phyloP scores from a whole-genome alignment of 2,329 filamentous ascomycete genomes.

The Alternaria sp. region DNA sequence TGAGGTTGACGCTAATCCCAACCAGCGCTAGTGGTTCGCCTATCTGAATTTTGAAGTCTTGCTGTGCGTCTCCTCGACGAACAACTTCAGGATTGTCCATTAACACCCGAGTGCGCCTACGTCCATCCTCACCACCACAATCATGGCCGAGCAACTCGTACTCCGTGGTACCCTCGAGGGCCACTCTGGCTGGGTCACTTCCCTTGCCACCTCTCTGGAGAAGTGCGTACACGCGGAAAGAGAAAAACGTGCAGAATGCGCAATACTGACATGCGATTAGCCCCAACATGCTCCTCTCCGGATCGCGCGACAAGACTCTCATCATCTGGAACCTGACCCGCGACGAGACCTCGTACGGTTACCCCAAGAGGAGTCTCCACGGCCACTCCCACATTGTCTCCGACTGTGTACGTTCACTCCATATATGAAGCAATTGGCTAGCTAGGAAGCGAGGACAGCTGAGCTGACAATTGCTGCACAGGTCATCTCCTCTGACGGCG shows the following conservation, averaged over 20 bases:
- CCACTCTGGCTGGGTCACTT: slow-evolving; percentile 99
- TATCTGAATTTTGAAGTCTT: slow-evolving; percentile 22
- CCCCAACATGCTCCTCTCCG: slow-evolving; percentile 99
- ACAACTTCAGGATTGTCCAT: slow-evolving; percentile 38
- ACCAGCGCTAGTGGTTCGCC: slow-evolving; percentile 13
- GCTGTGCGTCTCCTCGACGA: slow-evolving; percentile 24
- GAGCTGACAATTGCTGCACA: slow-evolving; percentile 57
- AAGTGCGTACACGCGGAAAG: slow-evolving; percentile 66
- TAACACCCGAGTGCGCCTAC: slow-evolving; percentile 43
- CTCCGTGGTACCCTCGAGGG: slow-evolving; percentile 97
- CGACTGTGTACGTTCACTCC: slow-evolving; percentile 84
- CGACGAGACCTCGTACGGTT: slow-evolving; percentile 97
- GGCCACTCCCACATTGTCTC: slow-evolving; percentile 99
- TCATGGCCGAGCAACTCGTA: slow-evolving; percentile 93
- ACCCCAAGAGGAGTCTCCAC: slow-evolving; percentile 98
- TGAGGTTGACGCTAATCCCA: slow-evolving; percentile 6
- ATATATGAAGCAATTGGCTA: slow-evolving; percentile 39
- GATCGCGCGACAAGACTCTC: slow-evolving; percentile 95
- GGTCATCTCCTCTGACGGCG: slow-evolving; percentile 99
- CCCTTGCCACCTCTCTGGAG: slow-evolving; percentile 97
- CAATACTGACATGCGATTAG: slow-evolving; percentile 58
- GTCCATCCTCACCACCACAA: slow-evolving; percentile 47
- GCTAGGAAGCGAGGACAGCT: slow-evolving; percentile 33
- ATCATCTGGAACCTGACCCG: slow-evolving; percentile 99
- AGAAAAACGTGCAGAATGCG: slow-evolving; percentile 20